Evolutionary conservation across 805 yeast species (phyloP).

Genomic region (Candida ficus): DNA sequence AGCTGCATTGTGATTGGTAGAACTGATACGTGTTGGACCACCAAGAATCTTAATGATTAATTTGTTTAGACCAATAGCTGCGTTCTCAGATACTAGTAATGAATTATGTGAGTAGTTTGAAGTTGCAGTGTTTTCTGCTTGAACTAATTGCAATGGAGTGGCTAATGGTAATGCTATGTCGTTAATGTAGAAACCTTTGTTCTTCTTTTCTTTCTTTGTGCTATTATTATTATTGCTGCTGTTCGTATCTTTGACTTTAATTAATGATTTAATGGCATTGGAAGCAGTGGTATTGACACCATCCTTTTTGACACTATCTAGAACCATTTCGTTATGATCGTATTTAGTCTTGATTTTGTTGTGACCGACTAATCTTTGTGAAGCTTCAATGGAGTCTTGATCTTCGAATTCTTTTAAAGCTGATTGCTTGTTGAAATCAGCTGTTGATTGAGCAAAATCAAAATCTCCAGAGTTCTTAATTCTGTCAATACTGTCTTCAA

Average conservation of each 20-base stretch:
- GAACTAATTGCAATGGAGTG: slow-evolving; percentile 74
- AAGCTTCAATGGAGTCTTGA: slow-evolving; percentile 55
- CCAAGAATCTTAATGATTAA: slow-evolving; percentile 60
- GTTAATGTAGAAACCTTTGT: slow-evolving; percentile 11
- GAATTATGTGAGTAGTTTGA: slow-evolving; percentile 49
- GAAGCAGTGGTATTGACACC: not conserved
- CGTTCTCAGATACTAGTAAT: slow-evolving; percentile 51
- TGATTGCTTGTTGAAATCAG: slow-evolving; percentile 72
- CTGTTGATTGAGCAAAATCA: slow-evolving; percentile 79
- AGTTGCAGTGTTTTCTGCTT: slow-evolving; percentile 57
- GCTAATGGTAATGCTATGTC: slow-evolving; percentile 49
- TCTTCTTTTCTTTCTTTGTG: not conserved
- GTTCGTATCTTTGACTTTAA: slow-evolving; percentile 4
- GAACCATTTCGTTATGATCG: slow-evolving; percentile 59
- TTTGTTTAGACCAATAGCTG: slow-evolving; percentile 60
- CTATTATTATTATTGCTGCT: not conserved
- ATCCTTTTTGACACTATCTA: too few species aligned
- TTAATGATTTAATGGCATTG: not conserved
- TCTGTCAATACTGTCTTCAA: slow-evolving; percentile 46
- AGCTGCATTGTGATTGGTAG: slow-evolving; percentile 69
- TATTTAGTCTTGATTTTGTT: slow-evolving; percentile 53
- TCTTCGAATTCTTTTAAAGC: slow-evolving; percentile 74
- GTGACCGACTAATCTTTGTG: slow-evolving; percentile 66
- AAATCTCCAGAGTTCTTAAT: slow-evolving; percentile 58
- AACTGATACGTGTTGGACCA: slow-evolving; percentile 59